Conservation (phyloP, 2,329 filamentous ascomycete genomes). For the Ophiostoma novo-ulmi region DNA sequence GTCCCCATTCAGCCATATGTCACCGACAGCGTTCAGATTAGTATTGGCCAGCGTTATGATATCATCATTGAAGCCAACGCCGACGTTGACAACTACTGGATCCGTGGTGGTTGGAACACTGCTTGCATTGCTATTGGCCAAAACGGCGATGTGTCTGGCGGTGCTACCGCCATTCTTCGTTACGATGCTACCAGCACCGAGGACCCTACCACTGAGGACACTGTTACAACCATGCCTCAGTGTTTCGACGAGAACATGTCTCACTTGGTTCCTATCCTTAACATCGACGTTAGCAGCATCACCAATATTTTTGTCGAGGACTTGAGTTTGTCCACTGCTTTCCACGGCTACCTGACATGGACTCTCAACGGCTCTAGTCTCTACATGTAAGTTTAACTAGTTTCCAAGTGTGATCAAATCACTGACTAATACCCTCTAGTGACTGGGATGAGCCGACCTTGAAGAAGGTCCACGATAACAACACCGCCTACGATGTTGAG, state of each 20-base stretch:
- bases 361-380: not conserved
- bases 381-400: not conserved
- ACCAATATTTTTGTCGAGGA: not conserved
- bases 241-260: constrained; percentile 4
- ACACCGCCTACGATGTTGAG: constrained; percentile 2
- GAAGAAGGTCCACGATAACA: constrained; percentile 33
- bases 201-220: constrained; percentile 34
- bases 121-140: constrained; percentile 25
- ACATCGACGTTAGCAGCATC: constrained; percentile 37
- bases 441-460: constrained; percentile 4
- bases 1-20: constrained; percentile 49
- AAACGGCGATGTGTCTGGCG: constrained; percentile 28
- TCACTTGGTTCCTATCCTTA: constrained; percentile 28
- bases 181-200: constrained; percentile 35
- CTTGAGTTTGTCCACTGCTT: not conserved
- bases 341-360: constrained; percentile 10
- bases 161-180: constrained; percentile 37
- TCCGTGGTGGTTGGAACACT: constrained; percentile 28
- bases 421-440: not conserved
- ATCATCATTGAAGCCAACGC: constrained; percentile 42
- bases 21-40: constrained; percentile 45
- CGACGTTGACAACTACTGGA: constrained; percentile 32
- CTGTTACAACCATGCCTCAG: constrained; percentile 25
- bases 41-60: constrained; percentile 44
- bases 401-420: not conserved